Evolutionary conservation across 768 basidiomycete genomes (phyloP), one percentile per base, ranked within the genome.

Genomic region (Antrodiella citrinella): DNA sequence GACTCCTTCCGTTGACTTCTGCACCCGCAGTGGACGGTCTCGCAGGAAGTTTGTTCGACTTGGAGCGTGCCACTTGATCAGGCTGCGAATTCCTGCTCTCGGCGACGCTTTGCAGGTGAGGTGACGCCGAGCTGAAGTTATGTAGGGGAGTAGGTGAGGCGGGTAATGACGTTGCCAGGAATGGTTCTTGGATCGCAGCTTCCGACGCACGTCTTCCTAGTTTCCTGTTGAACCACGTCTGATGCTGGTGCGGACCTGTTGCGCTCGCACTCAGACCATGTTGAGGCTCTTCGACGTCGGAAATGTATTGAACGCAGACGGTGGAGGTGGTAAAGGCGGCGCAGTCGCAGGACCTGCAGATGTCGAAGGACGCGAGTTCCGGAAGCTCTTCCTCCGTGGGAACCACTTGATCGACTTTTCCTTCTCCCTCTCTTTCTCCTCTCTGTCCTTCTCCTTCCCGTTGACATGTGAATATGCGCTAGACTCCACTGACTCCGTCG

Each of bases 351-450:
- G 30, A 7, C 30, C 30, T 15, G 30, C 7, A 7, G 30, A 7
- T 7, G 30, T 35, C 30, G 30, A 35, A 7, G 30, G 30, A 7
- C 30, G 30, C 30, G 30, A 35, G 15, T 35, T 47, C 18, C 57
- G 56, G 51, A 76, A 61, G 56, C 74, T 79, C 62, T 74, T 80
- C 47, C 77, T 71, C 60, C 75, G 76, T 7, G 30, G 30, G 56
- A 79, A 80, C 79, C 80, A 82, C 3, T 59, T 54, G 30, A 70
- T 69, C 13, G 68, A 55, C 55, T 74, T 74, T 71, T 70, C 59
- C 70, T 62, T 65, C 30, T 35, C 30, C 30, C 15, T 35, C 30
- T 35, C 30, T 15, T 35, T 49, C 61, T 52, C 49, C 53, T 51
- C 22, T 43, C 56, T 55, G 38, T 64, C 63, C 47, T 58, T 60